Evolutionary conservation across 2,329 filamentous ascomycete species (phyloP).

Genomic region (Leptographium radiaticola): DNA sequence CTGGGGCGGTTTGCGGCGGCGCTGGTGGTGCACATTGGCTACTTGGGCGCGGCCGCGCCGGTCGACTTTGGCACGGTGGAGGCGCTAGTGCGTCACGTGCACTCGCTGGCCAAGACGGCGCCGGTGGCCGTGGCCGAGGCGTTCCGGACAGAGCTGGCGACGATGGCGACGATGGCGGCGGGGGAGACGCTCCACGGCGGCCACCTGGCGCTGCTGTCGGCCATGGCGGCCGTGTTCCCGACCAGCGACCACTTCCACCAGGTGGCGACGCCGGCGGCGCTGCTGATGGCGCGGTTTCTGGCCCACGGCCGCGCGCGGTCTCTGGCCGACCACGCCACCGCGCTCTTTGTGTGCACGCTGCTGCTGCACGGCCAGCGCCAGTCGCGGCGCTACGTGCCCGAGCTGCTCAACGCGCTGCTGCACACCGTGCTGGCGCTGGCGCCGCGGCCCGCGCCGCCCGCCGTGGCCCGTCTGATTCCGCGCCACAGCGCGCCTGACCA

Average conservation of each 20-base stretch:
- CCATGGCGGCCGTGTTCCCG: conserved; percentile 73
- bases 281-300: conserved; percentile 73
- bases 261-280: conserved; percentile 78
- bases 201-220: conserved; percentile 73
- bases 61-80: conserved; percentile 30
- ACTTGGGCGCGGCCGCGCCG: conserved; percentile 27
- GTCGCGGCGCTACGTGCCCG: conserved; percentile 79
- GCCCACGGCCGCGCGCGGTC: conserved; percentile 58
- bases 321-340: conserved; percentile 54
- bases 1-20: conserved; percentile 54
- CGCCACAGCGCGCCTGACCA: not conserved
- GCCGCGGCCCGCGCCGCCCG: conserved; percentile 24
- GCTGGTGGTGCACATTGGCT: conserved; percentile 49
- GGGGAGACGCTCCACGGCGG: conserved; percentile 44
- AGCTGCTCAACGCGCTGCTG: conserved; percentile 68
- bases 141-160: conserved; percentile 60
- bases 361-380: conserved; percentile 70
- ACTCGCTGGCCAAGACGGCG: conserved; percentile 82
- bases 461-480: conserved; percentile 21
- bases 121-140: conserved; percentile 63
- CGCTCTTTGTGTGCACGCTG: conserved; percentile 67
- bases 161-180: conserved; percentile 30
- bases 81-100: conserved; percentile 73
- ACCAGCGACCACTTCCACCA: conserved; percentile 97
- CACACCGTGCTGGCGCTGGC: conserved; percentile 59